Base-by-base conservation (phyloP, 1,284 basidiomycete genomes). In the Gymnopus androsaceus region DNA sequence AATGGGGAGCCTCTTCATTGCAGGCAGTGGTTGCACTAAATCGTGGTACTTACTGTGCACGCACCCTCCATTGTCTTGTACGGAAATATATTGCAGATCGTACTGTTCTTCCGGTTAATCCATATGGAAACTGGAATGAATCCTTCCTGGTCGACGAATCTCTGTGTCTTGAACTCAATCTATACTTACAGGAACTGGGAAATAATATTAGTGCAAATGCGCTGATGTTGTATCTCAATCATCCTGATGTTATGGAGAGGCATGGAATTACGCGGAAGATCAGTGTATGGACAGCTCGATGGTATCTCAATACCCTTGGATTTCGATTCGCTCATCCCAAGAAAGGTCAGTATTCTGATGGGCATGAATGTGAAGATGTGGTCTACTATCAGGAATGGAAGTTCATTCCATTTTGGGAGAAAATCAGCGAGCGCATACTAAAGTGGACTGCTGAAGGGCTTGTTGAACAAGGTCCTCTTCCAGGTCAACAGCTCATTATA, bases 341-440 rank as follows among this genome's bases (percentile, higher is more conserved):
- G 41, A 68, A 66, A 37, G 68, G 68, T 4, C 66, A 66, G 40
- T 69, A 67, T 56, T 55, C 52, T 0, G 63, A 68, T 63, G 65
- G 67, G 0, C 66, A 70, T 57, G 60, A 70, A 41, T 31, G 60
- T 70, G 8, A 44, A n/a, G n/a, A n/a, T n/a, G n/a, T n/a, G n/a
- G n/a, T n/a, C n/a, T n/a, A n/a, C n/a, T n/a, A n/a, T n/a, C 53
- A 8, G 31, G n/a, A 17, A 38, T 38, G 37, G 34, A 38, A 38
- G 5, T 17, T 17, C 37, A n/a, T 38, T 38, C 37, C n/a, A 9
- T 17, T 38, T 8, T 38, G 37, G n/a, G n/a, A n/a, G n/a, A n/a
- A n/a, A n/a, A n/a, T n/a, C n/a, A n/a, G n/a, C n/a, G n/a, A n/a
- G n/a, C n/a, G n/a, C n/a, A n/a, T n/a, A n/a, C n/a, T n/a, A n/a